A percentile compares a stretch with the other conserved stretches of the same genome.
phyloP scores from a whole-genome alignment of 148 eudicot species.

The Euryodendron excelsum region DNA sequence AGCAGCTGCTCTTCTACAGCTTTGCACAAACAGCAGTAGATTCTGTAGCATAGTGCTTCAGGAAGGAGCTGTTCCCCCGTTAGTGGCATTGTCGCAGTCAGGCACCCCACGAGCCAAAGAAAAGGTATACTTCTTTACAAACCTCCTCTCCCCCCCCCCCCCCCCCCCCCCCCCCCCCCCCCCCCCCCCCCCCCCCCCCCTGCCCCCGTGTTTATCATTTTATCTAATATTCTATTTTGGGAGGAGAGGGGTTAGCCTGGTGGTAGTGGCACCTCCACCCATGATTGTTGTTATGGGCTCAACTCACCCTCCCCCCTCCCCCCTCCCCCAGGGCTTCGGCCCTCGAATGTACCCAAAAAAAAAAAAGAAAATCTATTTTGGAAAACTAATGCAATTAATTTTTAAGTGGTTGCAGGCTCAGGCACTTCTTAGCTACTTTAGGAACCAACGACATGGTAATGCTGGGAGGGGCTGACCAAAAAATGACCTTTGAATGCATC shows the following conservation, averaged over 20 bases:
- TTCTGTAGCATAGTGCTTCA: constrained; percentile 62
- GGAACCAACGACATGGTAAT: constrained; percentile 50
- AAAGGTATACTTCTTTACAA: constrained; percentile 42
- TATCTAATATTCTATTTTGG: not conserved
- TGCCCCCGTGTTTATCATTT: too few relatives aligned
- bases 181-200: too few relatives aligned
- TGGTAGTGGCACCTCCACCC: too few relatives aligned
- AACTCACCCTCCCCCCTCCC: too few relatives aligned
- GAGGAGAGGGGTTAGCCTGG: too few relatives aligned
- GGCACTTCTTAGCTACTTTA: constrained; percentile 49
- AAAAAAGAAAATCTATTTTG: too few relatives aligned
- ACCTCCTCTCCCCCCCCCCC: too few relatives aligned
- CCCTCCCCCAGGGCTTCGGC: too few relatives aligned
- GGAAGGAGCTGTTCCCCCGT: constrained; percentile 86
- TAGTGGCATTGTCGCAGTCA: constrained; percentile 72
- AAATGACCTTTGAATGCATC: not conserved
- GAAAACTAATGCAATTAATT: not conserved
- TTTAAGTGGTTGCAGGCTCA: constrained; percentile 46
- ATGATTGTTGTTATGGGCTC: too few relatives aligned
- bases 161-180: too few relatives aligned
- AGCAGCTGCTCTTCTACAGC: constrained; percentile 77
- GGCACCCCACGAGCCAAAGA: constrained; percentile 87
- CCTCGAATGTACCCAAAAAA: too few relatives aligned
- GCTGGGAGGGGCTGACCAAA: constrained; percentile 41
- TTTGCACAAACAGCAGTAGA: constrained; percentile 62